These are phyloP conservation scores for Huntiella omanensis DNA, from an alignment of 2,329 filamentous ascomycete species.

Conservation along the genomic window DNA sequence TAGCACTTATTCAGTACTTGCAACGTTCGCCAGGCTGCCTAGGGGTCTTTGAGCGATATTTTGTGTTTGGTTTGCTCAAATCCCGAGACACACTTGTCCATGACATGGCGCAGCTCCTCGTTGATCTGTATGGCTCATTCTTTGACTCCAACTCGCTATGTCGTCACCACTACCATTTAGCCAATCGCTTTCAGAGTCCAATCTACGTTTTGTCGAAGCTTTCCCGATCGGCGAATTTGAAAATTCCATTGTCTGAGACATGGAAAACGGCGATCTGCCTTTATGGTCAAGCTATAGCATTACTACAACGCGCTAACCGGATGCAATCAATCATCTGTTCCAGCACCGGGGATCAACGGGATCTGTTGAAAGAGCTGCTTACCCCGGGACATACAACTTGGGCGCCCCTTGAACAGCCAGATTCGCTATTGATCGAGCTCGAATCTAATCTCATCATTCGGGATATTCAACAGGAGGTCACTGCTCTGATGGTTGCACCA, in stretches of 20 bases:
- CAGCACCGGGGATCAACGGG: no score
- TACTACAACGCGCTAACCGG: constrained; percentile 24
- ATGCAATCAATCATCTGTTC: constrained; percentile 20
- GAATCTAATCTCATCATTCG: constrained; percentile 45
- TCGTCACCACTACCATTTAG: no score
- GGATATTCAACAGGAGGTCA: constrained; percentile 37
- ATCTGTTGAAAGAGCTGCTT: constrained; percentile 18
- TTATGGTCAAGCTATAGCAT: constrained; percentile 23
- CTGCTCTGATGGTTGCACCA: constrained; percentile 32
- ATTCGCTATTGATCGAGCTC: constrained; percentile 44
- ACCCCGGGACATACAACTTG: constrained; percentile 39
- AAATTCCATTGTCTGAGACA: constrained; percentile 12
- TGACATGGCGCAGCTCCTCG: no score
- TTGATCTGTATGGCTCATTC: no score
- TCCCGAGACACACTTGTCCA: no score
- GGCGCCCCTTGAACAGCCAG: constrained; percentile 31
- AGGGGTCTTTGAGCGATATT: no score
- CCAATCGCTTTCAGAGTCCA: constrained; percentile 13
- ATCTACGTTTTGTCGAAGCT: constrained; percentile 20
- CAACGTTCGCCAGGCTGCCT: no score
- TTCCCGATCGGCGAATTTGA: constrained; percentile 4
- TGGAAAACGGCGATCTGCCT: constrained; percentile 21
- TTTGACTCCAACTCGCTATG: no score
- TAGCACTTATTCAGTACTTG: no score
- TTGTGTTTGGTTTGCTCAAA: no score